phyloP scores from a whole-genome alignment of 2,329 filamentous ascomycete species.

The Venturia pyrina region DNA sequence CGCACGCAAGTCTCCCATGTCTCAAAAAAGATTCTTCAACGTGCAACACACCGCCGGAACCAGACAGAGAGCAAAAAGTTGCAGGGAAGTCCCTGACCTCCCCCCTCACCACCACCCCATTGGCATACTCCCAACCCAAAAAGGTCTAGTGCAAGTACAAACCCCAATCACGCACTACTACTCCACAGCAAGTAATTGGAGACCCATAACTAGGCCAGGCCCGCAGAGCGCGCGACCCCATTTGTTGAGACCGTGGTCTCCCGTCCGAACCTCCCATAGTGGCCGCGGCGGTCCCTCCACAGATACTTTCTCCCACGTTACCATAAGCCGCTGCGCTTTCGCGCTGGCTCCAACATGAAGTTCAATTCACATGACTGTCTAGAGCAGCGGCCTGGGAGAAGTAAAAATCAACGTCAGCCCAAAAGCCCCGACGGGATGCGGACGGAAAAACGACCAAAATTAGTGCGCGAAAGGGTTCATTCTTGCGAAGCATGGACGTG shows the following conservation, averaged over 20 bases:
- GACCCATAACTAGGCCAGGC: constrained; percentile 7
- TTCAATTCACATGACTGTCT: constrained; percentile 19
- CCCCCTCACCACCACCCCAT: background rate
- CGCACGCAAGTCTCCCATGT: background rate
- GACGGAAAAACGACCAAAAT: constrained; percentile 1
- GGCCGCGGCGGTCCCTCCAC: constrained; percentile 8
- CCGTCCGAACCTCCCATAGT: background rate
- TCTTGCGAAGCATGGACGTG: background rate
- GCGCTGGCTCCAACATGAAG: constrained; percentile 5
- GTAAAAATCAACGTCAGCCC: constrained; percentile 22
- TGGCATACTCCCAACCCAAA: background rate
- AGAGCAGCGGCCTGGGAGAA: constrained; percentile 16
- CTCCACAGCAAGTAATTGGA: background rate
- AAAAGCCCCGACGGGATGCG: background rate
- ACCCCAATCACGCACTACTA: background rate
- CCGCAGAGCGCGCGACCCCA: constrained; percentile 7
- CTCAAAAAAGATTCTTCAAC: background rate
- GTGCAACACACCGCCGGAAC: background rate
- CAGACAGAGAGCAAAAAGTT: background rate
- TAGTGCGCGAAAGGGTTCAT: background rate
- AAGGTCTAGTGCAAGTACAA: background rate
- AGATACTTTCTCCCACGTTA: constrained; percentile 14
- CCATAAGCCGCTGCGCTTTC: constrained; percentile 2
- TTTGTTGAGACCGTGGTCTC: constrained; percentile 9
- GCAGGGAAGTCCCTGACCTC: constrained; percentile 6